Conservation (phyloP, 2,329 filamentous ascomycete genomes). For the Beauveria bassiana region DNA sequence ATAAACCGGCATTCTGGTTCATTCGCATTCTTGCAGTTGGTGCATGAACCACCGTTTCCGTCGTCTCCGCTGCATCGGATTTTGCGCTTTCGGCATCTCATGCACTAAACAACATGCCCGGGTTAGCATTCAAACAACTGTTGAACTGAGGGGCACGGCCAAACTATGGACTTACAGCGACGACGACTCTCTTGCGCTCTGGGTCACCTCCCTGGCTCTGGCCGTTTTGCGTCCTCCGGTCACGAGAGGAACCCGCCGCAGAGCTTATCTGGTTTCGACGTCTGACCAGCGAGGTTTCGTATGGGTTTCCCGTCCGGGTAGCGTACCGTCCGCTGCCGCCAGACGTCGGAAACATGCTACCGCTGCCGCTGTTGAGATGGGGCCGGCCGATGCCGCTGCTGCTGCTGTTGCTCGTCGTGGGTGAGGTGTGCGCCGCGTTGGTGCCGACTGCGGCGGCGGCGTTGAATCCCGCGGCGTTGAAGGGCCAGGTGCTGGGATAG, state of each 20-base stretch:
- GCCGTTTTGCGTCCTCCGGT: background rate
- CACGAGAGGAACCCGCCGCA: background rate
- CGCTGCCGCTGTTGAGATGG: background rate
- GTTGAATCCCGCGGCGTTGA: background rate
- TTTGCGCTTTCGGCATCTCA: conserved; percentile 84
- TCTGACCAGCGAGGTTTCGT: background rate
- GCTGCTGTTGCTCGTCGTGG: background rate
- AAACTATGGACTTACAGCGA: background rate
- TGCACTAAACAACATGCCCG: conserved; percentile 52
- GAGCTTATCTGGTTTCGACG: background rate
- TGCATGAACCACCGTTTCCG: conserved; percentile 68
- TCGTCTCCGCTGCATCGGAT: conserved; percentile 88
- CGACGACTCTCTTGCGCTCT: background rate
- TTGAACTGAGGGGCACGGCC: background rate
- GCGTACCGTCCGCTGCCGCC: background rate
- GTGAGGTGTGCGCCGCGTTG: background rate
- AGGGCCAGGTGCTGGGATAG: background rate
- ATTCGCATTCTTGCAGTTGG: conserved; percentile 72
- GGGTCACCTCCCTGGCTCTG: background rate
- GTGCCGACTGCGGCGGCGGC: background rate
- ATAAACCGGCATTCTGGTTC: conserved; percentile 69
- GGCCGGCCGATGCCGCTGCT: background rate
- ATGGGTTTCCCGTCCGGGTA: background rate
- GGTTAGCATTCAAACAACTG: background rate
- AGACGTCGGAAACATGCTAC: background rate